These are phyloP conservation scores for Dactylellina drechsleri DNA, from an alignment of 2,329 filamentous ascomycete genomes.

Conservation along the genomic window DNA sequence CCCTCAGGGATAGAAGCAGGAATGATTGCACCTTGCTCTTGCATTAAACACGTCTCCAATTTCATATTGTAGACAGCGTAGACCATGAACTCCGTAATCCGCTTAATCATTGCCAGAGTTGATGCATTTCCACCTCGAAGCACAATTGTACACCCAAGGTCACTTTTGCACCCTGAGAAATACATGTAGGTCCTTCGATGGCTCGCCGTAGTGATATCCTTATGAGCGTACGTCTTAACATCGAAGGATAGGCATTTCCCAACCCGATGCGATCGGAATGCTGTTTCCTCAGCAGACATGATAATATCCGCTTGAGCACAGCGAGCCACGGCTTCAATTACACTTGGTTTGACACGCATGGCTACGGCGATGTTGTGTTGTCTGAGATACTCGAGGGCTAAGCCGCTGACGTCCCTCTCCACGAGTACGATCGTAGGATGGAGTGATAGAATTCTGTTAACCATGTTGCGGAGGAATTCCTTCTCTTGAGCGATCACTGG, in stretches of 20 bases:
- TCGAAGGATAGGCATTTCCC: constrained; percentile 88
- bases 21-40: constrained; percentile 88
- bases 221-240: constrained; percentile 92
- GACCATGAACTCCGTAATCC: constrained; percentile 97
- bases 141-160: constrained; percentile 93
- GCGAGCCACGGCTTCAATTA: constrained; percentile 91
- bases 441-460: constrained; percentile 87
- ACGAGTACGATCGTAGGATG: constrained; percentile 88
- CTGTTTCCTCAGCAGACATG: constrained; percentile 92
- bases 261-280: constrained; percentile 76
- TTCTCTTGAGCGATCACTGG: constrained; percentile 96
- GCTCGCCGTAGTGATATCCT: constrained; percentile 67
- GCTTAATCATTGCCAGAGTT: constrained; percentile 81
- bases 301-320: constrained; percentile 93
- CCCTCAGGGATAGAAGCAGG: constrained; percentile 64
- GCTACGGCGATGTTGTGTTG: constrained; percentile 91
- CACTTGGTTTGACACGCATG: constrained; percentile 95
- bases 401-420: constrained; percentile 88
- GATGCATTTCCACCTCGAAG: constrained; percentile 80
- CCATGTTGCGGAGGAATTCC: constrained; percentile 89
- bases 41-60: constrained; percentile 90
- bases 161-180: constrained; percentile 81
- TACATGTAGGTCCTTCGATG: constrained; percentile 92
- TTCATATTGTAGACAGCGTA: constrained; percentile 99
- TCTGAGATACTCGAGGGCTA: constrained; percentile 87